Base-by-base conservation (phyloP, 805 yeast genomes). In the Kuraishia floccosa region DNA sequence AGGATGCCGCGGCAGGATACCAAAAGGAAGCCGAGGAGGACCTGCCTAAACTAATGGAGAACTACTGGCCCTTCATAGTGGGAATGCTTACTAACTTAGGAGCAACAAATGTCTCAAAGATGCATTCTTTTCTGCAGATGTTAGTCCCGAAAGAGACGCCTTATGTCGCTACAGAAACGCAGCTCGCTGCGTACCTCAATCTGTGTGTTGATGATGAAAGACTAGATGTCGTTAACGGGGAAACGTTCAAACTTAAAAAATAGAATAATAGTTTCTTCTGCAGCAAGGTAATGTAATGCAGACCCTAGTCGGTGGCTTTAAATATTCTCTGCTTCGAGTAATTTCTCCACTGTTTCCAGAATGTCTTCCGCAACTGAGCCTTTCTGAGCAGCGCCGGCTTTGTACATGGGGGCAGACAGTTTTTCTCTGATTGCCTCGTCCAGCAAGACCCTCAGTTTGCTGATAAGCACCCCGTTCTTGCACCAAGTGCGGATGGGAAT, bases 401-500 rank as follows among this genome's bases (percentile, higher is more conserved):
- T 44, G 31, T 56, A 60, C 3, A 49, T 42, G 2, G 82, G 80
- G 21, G 53, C 54, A 14, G 63, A 72, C 27, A 87, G 58, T 39
- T 73, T 73, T 15, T 63, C 65, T 26, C 70, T 78, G 33, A 89
- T 68, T 0, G 81, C 72, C 13, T 63, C 58, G 46, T 86, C 94
- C 20, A 89, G 52, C 28, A 84, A 49, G 8, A 54, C 46, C 42
- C 94, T 60, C 34, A 89, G 54, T 35, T 78, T 72, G 35, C 82
- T 80, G 19, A 87, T 66, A 28, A 89, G 56, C 2, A 89, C 94
- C 1, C 87, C 97, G 44, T 87, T 84, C 40, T 91, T 82, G 39
- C 94, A 80, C 96, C 96, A 89, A 1, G 96, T 84, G 38, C 83
- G 65, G 9, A 89, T 65, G 1, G 96, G 93, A 21, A 84, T 54